These are phyloP conservation scores for Phaeosphaeria sp. DNA, from an alignment of 2,329 filamentous ascomycete genomes.

Conservation along the genomic window DNA sequence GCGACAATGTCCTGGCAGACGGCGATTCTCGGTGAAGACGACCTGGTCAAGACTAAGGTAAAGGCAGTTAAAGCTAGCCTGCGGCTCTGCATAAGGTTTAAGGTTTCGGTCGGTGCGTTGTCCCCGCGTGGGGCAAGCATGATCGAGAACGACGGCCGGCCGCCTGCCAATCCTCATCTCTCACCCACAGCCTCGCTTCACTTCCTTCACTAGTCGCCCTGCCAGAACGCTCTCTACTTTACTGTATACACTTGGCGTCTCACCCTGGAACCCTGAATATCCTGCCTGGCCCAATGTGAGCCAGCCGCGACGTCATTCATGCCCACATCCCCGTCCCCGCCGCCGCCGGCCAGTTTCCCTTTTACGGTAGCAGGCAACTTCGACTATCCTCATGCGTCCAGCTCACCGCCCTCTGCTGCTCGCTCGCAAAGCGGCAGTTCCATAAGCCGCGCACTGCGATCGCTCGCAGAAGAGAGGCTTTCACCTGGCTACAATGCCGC, in stretches of 20 bases:
- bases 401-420: conserved; percentile 23
- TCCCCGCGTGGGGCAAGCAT: conserved; percentile 7
- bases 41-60: not conserved
- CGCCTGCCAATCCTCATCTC: not conserved
- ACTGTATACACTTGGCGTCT: not conserved
- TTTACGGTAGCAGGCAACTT: conserved; percentile 48
- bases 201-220: not conserved
- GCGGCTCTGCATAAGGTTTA: conserved; percentile 16
- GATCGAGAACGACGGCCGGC: not conserved
- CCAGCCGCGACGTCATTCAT: conserved; percentile 34
- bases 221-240: not conserved
- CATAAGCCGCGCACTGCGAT: conserved; percentile 12
- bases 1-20: not conserved
- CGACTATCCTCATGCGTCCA: conserved; percentile 54
- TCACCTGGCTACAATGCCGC: conserved; percentile 12
- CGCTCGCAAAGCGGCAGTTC: conserved; percentile 6
- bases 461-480: conserved; percentile 13
- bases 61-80: conserved; percentile 11
- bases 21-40: not conserved
- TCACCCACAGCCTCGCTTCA: not conserved
- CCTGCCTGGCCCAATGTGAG: conserved; percentile 15
- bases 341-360: conserved; percentile 30
- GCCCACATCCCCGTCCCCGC: conserved; percentile 37
- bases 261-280: not conserved
- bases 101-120: conserved; percentile 1